phyloP scores from a whole-genome alignment of 108 stramenopile genomes.

The Cyclotella kingstonii region DNA sequence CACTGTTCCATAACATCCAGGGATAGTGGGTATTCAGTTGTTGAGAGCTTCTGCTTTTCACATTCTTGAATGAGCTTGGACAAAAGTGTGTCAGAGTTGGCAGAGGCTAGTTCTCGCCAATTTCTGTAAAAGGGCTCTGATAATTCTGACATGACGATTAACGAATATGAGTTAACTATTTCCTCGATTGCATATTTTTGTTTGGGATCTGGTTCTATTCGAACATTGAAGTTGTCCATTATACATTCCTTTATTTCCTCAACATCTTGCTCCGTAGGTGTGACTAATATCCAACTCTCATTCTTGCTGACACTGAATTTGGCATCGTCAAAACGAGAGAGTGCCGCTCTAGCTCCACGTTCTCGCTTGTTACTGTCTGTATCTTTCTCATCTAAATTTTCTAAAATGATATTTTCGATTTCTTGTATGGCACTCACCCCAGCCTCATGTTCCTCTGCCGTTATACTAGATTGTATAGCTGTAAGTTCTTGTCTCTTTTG shows the following conservation, averaged over 20 bases:
- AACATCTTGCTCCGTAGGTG: conserved; percentile 66
- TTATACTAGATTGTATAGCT: neutral
- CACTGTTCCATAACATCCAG: conserved; percentile 46
- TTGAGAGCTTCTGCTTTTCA: neutral
- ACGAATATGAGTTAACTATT: conserved; percentile 19
- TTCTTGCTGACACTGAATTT: neutral
- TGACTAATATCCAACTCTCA: conserved; percentile 57
- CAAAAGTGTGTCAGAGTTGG: conserved; percentile 16
- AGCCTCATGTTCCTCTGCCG: conserved; percentile 16
- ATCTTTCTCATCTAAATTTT: conserved; percentile 44
- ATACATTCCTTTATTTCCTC: conserved; percentile 79
- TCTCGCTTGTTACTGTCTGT: conserved; percentile 59
- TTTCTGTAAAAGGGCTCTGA: conserved; percentile 46
- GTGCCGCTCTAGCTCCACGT: conserved; percentile 51
- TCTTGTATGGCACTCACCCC: conserved; percentile 36
- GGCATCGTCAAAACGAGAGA: conserved; percentile 29
- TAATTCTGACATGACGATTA: conserved; percentile 27
- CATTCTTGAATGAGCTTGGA: conserved; percentile 6
- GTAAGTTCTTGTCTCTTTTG: conserved; percentile 45
- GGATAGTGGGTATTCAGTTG: conserved; percentile 3
- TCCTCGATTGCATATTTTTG: neutral
- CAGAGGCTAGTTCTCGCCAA: conserved; percentile 81
- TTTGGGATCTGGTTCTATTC: neutral
- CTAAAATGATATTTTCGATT: conserved; percentile 37
- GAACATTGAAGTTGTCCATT: conserved; percentile 6